Percentiles rank a stretch among this genome's conserved stretches.
phyloP scores from a whole-genome alignment of 345 rosid genomes.

The Gossypium stocksii region DNA sequence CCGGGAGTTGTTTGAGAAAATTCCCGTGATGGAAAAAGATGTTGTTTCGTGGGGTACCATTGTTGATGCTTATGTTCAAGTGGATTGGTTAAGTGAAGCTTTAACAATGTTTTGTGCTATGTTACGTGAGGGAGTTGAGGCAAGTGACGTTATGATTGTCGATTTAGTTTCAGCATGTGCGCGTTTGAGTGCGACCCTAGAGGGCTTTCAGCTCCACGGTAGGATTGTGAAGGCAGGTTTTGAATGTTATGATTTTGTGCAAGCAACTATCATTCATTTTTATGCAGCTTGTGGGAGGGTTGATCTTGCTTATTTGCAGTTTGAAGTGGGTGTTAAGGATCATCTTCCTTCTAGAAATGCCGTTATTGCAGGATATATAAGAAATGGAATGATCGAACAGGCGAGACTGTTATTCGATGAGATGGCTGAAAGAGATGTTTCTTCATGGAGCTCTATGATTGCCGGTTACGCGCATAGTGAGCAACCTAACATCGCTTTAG shows the following conservation, averaged over 20 bases:
- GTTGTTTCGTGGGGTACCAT: slow-evolving; percentile 77
- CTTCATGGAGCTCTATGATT: slow-evolving; percentile 80
- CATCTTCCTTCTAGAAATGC: slow-evolving; percentile 66
- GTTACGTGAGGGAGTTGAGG: slow-evolving; percentile 41
- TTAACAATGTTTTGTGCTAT: slow-evolving; percentile 45
- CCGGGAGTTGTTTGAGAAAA: slow-evolving; percentile 49
- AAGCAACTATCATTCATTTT: slow-evolving; percentile 63
- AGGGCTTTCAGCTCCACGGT: slow-evolving; percentile 62
- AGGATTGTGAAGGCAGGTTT: slow-evolving; percentile 54
- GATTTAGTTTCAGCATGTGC: slow-evolving; percentile 74
- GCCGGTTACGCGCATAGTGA: slow-evolving; percentile 60
- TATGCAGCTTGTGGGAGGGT: slow-evolving; percentile 54
- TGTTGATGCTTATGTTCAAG: slow-evolving; percentile 54
- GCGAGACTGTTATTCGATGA: slow-evolving; percentile 55
- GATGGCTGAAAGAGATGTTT: slow-evolving; percentile 64
- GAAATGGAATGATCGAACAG: slow-evolving; percentile 52
- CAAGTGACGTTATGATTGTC: slow-evolving; percentile 65
- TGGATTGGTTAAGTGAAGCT: slow-evolving; percentile 51
- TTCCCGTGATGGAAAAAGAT: slow-evolving; percentile 48
- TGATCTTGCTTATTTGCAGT: slow-evolving; percentile 53
- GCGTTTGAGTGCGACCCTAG: slow-evolving; percentile 27
- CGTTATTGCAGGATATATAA: slow-evolving; percentile 54
- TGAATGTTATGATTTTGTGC: slow-evolving; percentile 54
- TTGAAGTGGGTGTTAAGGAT: slow-evolving; percentile 44
- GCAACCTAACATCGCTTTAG: slow-evolving; percentile 49